Base-by-base conservation (phyloP, 176 grass and related monocot species). In the Aegilops tauschii region DNA sequence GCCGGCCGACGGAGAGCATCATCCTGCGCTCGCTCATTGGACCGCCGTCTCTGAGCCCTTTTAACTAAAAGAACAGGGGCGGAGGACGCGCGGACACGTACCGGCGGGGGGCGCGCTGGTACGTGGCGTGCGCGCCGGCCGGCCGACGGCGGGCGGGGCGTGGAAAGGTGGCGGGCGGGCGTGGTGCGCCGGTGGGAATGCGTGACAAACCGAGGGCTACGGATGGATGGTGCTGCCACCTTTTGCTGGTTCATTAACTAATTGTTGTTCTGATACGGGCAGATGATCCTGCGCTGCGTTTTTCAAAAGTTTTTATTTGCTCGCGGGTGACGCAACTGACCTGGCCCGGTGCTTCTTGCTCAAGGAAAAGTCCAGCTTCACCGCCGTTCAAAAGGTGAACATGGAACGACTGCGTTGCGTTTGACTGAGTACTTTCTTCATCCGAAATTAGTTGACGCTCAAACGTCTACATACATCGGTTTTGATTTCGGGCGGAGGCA, bases 151-250 rank as follows among this genome's bases (percentile, higher is more conserved):
- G 18, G 6, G 9, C 0, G n/a, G 30, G 35, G 17, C 36, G 39
- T 36, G 47, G 68, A 81, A 87, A 82, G 61, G 79, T 76, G 56
- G 12, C 52, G 85, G 10, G 4, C 4, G 39, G 45, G 37, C 37
- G 79, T 21, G 80, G 42, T 28, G 44, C 45, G 42, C 18, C 44
- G 49, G 50, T 73, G 76, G 40, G 76, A 11, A 40, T 54, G 62
- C 4, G 84, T 10, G 84, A 69, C 40, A 37, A 17, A 63, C 61
- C 29, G 18, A 77, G 20, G 80, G 30, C 44, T 70, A 69, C 6
- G 12, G 66, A 28, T 39, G 50, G 50, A 50, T 52, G 14, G 14
- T 18, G 35, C 31, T 72, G 65, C 50, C 32, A 11, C 76, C 45
- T 87, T 87, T 30, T 20, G 39, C 9, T 12, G 31, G 3, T 65